Percentiles rank a stretch among this genome's conserved stretches.
Evolutionary conservation across 2,329 filamentous ascomycete species (phyloP).

Genomic region (Ophiocordyceps camponoti-saundersi): DNA sequence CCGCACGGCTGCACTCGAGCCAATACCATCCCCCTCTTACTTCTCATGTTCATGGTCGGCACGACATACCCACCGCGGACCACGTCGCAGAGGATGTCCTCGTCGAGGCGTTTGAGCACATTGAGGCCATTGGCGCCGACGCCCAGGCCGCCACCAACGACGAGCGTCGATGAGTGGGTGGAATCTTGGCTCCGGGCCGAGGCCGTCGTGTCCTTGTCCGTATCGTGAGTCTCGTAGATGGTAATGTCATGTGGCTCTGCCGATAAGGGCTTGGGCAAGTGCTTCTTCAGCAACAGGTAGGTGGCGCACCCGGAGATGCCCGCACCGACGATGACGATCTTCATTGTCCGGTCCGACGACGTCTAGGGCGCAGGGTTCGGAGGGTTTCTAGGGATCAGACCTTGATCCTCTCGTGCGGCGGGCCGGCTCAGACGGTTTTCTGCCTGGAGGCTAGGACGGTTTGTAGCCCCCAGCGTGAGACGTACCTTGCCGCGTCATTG

Average conservation of each 20-base stretch:
- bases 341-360: slow-evolving; percentile 4
- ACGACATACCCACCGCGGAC: slow-evolving; percentile 8
- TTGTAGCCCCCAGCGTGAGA: background rate
- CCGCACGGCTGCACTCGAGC: slow-evolving; percentile 5
- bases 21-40: slow-evolving; percentile 8
- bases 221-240: slow-evolving; percentile 10
- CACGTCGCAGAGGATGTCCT: slow-evolving; percentile 7
- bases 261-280: slow-evolving; percentile 3
- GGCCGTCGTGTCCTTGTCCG: slow-evolving; percentile 4
- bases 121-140: slow-evolving; percentile 9
- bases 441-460: background rate
- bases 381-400: background rate
- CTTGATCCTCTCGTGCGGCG: background rate
- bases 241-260: slow-evolving; percentile 5
- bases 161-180: slow-evolving; percentile 8
- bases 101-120: slow-evolving; percentile 9
- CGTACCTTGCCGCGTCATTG: background rate
- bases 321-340: slow-evolving; percentile 9
- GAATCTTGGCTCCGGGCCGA: slow-evolving; percentile 5
- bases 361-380: background rate
- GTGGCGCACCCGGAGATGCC: slow-evolving; percentile 9
- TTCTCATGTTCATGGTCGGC: slow-evolving; percentile 7
- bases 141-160: slow-evolving; percentile 9
- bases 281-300: slow-evolving; percentile 9
- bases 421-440: background rate